Percentiles rank a stretch among this genome's conserved stretches.
Conservation (phyloP, 139 green algal species). For the Edaphochlamys debaryana region DNA sequence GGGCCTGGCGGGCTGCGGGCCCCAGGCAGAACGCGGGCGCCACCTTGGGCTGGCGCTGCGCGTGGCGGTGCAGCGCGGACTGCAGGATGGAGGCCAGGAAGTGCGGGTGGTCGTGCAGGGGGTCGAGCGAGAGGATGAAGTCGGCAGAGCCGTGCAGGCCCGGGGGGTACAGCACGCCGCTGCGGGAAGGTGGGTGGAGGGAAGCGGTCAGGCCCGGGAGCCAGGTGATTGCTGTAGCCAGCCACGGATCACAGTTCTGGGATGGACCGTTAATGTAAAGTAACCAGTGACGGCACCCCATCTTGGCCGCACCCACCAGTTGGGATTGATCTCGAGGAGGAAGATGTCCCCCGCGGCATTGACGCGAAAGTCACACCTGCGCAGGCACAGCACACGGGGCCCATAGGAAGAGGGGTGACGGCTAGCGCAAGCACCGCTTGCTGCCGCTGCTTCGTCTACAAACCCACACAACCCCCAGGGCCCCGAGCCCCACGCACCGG, state of each 20-base stretch:
- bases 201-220: no score
- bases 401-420: no score
- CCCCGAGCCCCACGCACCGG: neutral
- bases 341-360: slow-evolving; percentile 17
- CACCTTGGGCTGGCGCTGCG: neutral
- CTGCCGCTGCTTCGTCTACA: no score
- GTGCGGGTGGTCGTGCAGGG: neutral
- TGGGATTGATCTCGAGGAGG: slow-evolving; percentile 56
- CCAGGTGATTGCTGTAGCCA: no score
- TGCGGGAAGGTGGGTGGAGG: no score
- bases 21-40: neutral
- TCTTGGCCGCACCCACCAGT: no score
- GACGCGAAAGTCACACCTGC: slow-evolving; percentile 31
- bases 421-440: no score
- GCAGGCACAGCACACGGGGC: neutral
- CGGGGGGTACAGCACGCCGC: slow-evolving; percentile 42
- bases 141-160: slow-evolving; percentile 31
- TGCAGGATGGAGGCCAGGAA: slow-evolving; percentile 18
- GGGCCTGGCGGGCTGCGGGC: no score
- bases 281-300: no score
- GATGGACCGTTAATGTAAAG: no score
- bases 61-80: slow-evolving; percentile 6
- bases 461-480: no score
- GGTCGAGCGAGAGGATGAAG: slow-evolving; percentile 45
- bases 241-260: no score